Percentiles rank a stretch among this genome's conserved stretches.
Conservation (phyloP, 1,139 yeast species). For the Casaregolazyma lundiana region DNA sequence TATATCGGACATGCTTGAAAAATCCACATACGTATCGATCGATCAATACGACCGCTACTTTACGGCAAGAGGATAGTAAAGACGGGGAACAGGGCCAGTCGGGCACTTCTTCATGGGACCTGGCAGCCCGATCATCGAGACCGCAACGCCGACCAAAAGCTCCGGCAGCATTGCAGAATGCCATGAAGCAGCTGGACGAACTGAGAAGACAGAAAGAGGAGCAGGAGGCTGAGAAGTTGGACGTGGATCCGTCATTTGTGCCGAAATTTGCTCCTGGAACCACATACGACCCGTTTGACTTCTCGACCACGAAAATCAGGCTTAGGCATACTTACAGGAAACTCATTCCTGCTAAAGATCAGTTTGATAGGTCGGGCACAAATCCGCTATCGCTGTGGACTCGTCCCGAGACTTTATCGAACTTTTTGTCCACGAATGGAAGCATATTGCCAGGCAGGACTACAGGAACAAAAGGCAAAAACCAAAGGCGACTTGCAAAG, state of each 20-base stretch:
- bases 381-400: constrained; percentile 34
- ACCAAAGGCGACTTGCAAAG: constrained; percentile 57
- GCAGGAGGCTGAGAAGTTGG: constrained; percentile 9
- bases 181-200: constrained; percentile 5
- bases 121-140: constrained; percentile 2
- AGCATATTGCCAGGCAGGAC: constrained; percentile 55
- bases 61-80: not conserved
- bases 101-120: constrained; percentile 3
- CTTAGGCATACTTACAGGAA: constrained; percentile 18
- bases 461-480: constrained; percentile 53
- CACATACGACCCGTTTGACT: constrained; percentile 31
- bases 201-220: constrained; percentile 2
- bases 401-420: constrained; percentile 51
- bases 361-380: constrained; percentile 22
- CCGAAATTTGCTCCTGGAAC: constrained; percentile 23
- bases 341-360: constrained; percentile 26
- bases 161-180: not conserved
- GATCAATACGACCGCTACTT: not conserved
- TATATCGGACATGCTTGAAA: too few species aligned
- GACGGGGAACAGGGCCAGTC: not conserved
- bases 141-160: constrained; percentile 6
- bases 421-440: constrained; percentile 57
- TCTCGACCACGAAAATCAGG: constrained; percentile 25
- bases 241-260: constrained; percentile 25
- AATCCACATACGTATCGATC: not conserved